Base-by-base conservation (phyloP, 306 rosid genomes). In the Urtica urens region DNA sequence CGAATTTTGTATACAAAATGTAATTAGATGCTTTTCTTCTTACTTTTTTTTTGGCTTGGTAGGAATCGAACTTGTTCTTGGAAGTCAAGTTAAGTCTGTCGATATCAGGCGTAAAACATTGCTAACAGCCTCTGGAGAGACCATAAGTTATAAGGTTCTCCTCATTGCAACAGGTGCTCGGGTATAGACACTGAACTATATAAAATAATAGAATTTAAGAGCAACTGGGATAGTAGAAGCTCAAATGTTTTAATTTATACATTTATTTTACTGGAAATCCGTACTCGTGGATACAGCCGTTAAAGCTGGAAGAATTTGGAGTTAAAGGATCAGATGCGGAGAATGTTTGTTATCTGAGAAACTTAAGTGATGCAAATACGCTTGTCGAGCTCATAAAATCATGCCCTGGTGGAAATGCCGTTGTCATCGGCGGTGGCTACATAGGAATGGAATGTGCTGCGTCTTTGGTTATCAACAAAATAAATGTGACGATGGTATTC, bases 381-480 rank as follows among this genome's bases (percentile, higher is more conserved):
- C 60, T 85, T 38, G 82, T 78, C 17, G 46, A 63, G 57, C 80
- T 63, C 23, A 71, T 90, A 69, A 75, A 71, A 57, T 77, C 82
- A 61, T 77, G 45, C 65, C 58, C 86, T 23, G 83, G 86, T 17
- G 96, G 96, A 46, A 75, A 79, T 55, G 96, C 99, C n/a, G 70
- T 90, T 55, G 93, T 90, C 64, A 85, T 90, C 56, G 99, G 99
- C 46, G 96, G 99, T 53, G 99, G 96, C 63, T 90, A 90, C 70
- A 68, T 85, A 40, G 99, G 99, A 56, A 90, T 90, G 99, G 99
- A 90, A 70, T 90, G 95, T 56, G 95, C 94, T 25, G 99, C 94
- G 37, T 90, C 94, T 45, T 68, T 90, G 69, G 87, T 90, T 75
- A 90, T 90, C 70, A 85, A 75, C 71, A 90, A 81, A 70, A 71